Percentiles rank a stretch among this genome's conserved stretches.
phyloP scores from a whole-genome alignment of 495 filamentous ascomycete genomes.

The Podospora pseudoanserina region DNA sequence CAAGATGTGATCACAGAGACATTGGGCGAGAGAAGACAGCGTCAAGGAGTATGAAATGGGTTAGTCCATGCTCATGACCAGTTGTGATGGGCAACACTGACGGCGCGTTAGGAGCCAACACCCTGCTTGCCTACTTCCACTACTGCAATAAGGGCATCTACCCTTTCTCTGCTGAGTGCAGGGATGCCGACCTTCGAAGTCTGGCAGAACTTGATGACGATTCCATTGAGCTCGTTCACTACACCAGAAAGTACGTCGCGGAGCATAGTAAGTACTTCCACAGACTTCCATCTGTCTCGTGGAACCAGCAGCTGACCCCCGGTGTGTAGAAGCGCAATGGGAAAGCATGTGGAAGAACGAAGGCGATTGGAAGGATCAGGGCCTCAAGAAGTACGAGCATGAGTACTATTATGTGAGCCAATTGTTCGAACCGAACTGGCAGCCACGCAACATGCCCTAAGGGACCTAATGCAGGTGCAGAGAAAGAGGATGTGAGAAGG shows the following conservation, averaged over 20 bases:
- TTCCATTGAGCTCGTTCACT: slow-evolving; percentile 38
- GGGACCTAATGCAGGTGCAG: slow-evolving; percentile 18
- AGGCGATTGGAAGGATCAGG: slow-evolving; percentile 25
- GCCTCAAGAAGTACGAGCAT: slow-evolving; percentile 39
- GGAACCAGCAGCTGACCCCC: slow-evolving; percentile 10
- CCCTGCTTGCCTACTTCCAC: slow-evolving; percentile 56
- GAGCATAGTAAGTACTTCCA: slow-evolving; percentile 40
- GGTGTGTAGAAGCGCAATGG: slow-evolving; percentile 39
- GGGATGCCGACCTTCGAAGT: slow-evolving; percentile 44
- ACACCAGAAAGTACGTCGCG: slow-evolving; percentile 35
- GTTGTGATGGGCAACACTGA: slow-evolving; percentile 5
- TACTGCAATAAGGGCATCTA: slow-evolving; percentile 55
- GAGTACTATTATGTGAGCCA: slow-evolving; percentile 53
- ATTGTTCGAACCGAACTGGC: slow-evolving; percentile 50
- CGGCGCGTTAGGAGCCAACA: slow-evolving; percentile 48
- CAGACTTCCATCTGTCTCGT: background rate
- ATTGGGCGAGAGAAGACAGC: slow-evolving; percentile 48
- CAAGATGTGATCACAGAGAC: slow-evolving; percentile 32
- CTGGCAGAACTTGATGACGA: slow-evolving; percentile 44
- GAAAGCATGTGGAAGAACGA: slow-evolving; percentile 7
- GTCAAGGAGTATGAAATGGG: slow-evolving; percentile 51
- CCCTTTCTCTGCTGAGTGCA: slow-evolving; percentile 48
- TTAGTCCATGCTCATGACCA: slow-evolving; percentile 26
- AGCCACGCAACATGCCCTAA: slow-evolving; percentile 42
- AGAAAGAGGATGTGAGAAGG: slow-evolving; percentile 12